Evolutionary conservation across 805 yeast species (phyloP).

Genomic region (Wickerhamomyces rabaulensis): DNA sequence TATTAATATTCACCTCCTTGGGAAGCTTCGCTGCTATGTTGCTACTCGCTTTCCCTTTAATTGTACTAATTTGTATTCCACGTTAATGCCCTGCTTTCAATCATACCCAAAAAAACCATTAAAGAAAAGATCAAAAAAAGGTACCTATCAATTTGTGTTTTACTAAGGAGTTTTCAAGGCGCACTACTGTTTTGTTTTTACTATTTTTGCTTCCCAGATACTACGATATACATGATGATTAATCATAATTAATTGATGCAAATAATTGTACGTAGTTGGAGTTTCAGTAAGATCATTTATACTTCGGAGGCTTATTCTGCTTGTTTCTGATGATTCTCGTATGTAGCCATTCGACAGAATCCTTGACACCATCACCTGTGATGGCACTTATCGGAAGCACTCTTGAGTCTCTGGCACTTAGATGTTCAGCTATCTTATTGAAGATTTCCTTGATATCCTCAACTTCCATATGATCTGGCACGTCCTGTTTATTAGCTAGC

Average conservation of each 20-base stretch:
- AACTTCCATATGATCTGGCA: constrained; percentile 63
- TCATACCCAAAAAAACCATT: not conserved
- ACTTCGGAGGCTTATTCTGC: constrained; percentile 32
- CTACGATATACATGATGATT: not conserved
- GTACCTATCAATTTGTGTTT: not conserved
- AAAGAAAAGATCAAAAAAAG: no score
- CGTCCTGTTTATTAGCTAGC: constrained; percentile 94
- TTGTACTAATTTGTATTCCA: not conserved
- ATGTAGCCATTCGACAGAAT: constrained; percentile 85
- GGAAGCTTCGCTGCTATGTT: no score
- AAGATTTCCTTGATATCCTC: constrained; percentile 79
- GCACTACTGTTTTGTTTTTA: not conserved
- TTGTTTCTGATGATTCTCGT: constrained; percentile 53
- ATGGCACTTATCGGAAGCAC: constrained; percentile 87
- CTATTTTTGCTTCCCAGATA: not conserved
- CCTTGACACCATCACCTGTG: constrained; percentile 72
- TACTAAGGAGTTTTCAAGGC: not conserved
- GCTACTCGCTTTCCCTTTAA: no score
- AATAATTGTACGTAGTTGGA: no score
- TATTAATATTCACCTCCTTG: constrained; percentile 10
- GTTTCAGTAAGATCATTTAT: constrained; percentile 4
- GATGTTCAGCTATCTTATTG: constrained; percentile 73
- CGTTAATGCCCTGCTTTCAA: not conserved
- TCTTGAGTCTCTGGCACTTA: constrained; percentile 87
- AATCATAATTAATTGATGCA: no score